Evolutionary conservation across 306 rosid genomes (phyloP).

Genomic region (Abrus pulchellus): DNA sequence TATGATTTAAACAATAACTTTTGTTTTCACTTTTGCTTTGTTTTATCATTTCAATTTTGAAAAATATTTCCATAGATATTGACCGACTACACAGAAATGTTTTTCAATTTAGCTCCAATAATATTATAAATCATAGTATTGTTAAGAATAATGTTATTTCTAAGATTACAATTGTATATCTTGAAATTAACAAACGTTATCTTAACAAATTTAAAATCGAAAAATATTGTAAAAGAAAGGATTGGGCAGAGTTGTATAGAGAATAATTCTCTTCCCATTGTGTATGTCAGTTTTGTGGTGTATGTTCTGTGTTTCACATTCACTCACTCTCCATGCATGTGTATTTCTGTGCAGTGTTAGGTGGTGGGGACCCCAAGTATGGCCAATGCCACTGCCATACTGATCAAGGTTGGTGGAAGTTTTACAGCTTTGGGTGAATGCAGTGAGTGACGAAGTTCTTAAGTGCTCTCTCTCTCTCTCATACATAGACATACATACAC

Average conservation of each 20-base stretch:
- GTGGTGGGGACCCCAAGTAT: constrained; percentile 52
- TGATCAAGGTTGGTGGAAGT: constrained; percentile 57
- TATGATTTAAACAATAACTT: no score
- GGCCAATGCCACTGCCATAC: constrained; percentile 56
- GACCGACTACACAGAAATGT: no score
- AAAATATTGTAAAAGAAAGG: background rate
- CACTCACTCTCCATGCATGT: constrained; percentile 51
- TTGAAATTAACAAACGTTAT: no score
- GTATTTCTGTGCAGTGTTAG: constrained; percentile 46
- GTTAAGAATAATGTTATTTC: no score
- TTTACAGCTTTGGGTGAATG: constrained; percentile 56
- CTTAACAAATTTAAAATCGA: background rate
- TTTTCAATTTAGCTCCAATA: no score
- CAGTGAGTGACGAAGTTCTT: constrained; percentile 38
- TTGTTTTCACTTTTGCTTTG: no score
- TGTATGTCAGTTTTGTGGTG: constrained; percentile 33
- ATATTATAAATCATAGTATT: no score
- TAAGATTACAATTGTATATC: no score
- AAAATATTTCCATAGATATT: no score
- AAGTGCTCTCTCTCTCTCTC: constrained; percentile 26
- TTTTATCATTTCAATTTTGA: no score
- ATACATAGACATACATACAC: constrained; percentile 1
- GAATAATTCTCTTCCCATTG: constrained; percentile 31
- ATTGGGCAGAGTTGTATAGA: background rate
- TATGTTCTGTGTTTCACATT: constrained; percentile 11